Base-by-base conservation (phyloP, 2,329 filamentous ascomycete species). In the Penicillium sp. region DNA sequence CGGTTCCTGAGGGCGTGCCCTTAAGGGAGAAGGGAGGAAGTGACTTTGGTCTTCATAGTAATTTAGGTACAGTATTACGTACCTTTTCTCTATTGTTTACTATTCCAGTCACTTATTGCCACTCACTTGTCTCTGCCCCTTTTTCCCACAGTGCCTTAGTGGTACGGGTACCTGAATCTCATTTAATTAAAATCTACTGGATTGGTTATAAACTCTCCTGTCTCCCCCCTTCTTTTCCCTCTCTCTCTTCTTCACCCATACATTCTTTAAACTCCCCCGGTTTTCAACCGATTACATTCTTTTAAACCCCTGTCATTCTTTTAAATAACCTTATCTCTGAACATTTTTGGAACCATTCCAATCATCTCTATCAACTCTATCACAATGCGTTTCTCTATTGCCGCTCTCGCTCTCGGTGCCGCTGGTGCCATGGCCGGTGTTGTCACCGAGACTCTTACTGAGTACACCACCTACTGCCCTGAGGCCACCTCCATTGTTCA, bases 381-480 rank as follows among this genome's bases (percentile, higher is more conserved):
- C 77, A 81, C 75, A 61, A 82, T 82, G 80, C 79, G 78, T 75
- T 79, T 79, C 77, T 73, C 79, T 63, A 64, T 74, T 65, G 73
- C 75, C 65, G 68, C 75, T 64, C 62, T 72, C 52, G 65, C 73
- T 61, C 73, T 72, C 64, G 65, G 76, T 59, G 76, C 72, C 63
- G 71, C 72, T 63, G 72, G 70, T 66, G 76, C 70, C 61, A 63
- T 70, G 51, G 76, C 75, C 55, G 59, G 56, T 50, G 58, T 72
- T 76, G 81, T 81, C 76, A 90, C 87, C 66, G 84, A 88, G 81
- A 78, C 85, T 64, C 83, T 90, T 63, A 86, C 84, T 57, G 76
- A 79, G 57, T 84, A 84, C 79, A 86, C 83, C 77, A 91, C 88
- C 72, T 90, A 82, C 84, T 91, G 89, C 85, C 87, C 88, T 23